Conservation (phyloP, 805 yeast genomes). For the Maudiozyma barnettii region DNA sequence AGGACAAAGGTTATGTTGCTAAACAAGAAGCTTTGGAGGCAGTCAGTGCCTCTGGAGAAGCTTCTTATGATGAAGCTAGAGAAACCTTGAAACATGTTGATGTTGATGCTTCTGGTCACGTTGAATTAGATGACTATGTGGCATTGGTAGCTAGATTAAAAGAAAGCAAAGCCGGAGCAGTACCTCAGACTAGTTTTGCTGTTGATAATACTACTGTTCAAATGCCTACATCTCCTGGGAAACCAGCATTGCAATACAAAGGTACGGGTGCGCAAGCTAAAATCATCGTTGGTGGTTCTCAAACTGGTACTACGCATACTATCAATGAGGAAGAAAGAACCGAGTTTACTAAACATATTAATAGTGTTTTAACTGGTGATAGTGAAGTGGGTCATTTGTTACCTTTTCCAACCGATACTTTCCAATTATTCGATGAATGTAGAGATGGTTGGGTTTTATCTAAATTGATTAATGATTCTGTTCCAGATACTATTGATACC, state of each 20-base stretch:
- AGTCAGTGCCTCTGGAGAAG: conserved; percentile 68
- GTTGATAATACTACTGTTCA: conserved; percentile 12
- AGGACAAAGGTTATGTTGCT: conserved; percentile 91
- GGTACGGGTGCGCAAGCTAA: conserved; percentile 56
- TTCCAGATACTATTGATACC: conserved; percentile 96
- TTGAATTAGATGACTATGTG: conserved; percentile 91
- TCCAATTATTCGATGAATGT: conserved; percentile 94
- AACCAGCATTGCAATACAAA: conserved; percentile 34
- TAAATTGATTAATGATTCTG: conserved; percentile 91
- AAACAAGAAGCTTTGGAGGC: conserved; percentile 83
- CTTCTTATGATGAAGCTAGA: conserved; percentile 84
- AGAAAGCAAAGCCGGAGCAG: conserved; percentile 29
- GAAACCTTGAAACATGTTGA: conserved; percentile 84
- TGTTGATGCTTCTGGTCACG: conserved; percentile 95
- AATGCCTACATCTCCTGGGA: conserved; percentile 23
- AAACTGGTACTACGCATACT: conserved; percentile 91
- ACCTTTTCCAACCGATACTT: conserved; percentile 88
- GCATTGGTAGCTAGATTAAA: conserved; percentile 73
- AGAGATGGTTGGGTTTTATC: conserved; percentile 90
- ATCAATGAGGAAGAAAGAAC: conserved; percentile 94
- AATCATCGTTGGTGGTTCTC: conserved; percentile 74
- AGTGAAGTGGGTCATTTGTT: conserved; percentile 70
- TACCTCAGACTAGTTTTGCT: conserved; percentile 25
- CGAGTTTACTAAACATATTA: conserved; percentile 93
- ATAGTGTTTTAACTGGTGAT: conserved; percentile 85